Base-by-base conservation (phyloP, 805 yeast genomes). In the Hanseniaspora nectarophila region DNA sequence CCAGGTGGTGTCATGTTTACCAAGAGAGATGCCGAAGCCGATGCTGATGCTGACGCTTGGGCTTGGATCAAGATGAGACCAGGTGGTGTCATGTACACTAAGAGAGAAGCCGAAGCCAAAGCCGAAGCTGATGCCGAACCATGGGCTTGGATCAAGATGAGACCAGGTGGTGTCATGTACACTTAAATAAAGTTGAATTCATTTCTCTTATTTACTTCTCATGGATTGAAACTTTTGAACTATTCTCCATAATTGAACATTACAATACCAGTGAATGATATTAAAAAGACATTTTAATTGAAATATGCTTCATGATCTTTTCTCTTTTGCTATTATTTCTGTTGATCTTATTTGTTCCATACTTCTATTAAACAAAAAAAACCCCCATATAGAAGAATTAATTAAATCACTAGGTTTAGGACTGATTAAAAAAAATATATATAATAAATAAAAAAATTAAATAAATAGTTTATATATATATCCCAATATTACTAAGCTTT, bases 11-110 rank as follows among this genome's bases (percentile, higher is more conserved):
- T 64, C 34, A 45, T 62, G 54, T 57, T 57, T n/a, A 34, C 52
- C 43, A 40, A 48, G 29, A 56, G 63, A 56, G 55, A 57, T n/a
- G 59, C 61, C n/a, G 55, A 57, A 12, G 59, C 61, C 16, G 58
- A 59, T 20, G 61, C 62, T 34, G 56, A 55, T 8, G 60, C 64
- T 20, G n/a, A n/a, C n/a, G n/a, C n/a, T n/a, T 60, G 64, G 65
- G 59, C 57, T 43, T 62, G 66, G 66, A 45, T 63, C 26, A 46
- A 54, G 18, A 51, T 63, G 34, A 50, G 39, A 35, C 56, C 54
- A 40, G 65, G 65, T 49, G 62, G 61, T 57, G 63, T 63, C 34
- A 45, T 62, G 53, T 57, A 56, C 56, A 32, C 49, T 16, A 21
- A 45, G 33, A 33, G 18, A 21, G 21, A 59, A 24, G 61, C 62